phyloP scores from a whole-genome alignment of 345 rosid genomes.

The Arabis alpina region DNA sequence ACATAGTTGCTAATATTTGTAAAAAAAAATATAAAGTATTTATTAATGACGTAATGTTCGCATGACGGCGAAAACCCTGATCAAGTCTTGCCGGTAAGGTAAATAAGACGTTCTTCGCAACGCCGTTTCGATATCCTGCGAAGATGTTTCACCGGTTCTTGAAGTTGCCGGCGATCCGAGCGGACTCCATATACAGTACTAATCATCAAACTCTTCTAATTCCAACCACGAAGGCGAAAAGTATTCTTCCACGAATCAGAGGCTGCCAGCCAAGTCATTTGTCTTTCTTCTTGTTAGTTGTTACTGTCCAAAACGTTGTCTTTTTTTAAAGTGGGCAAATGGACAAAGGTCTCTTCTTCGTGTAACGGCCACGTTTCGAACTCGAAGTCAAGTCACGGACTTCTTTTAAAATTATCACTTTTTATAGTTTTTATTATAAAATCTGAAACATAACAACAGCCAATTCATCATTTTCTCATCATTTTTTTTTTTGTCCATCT shows the following conservation, averaged over 20 bases:
- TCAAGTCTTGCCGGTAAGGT: constrained; percentile 34
- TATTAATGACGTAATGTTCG: constrained; percentile 26
- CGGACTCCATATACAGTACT: constrained; percentile 37
- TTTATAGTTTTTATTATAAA: too few species aligned
- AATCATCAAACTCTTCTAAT: constrained; percentile 47
- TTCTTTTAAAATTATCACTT: too few species aligned
- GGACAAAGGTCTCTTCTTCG: constrained; percentile 8
- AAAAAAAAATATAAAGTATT: too few species aligned
- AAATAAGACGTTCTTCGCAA: constrained; percentile 40
- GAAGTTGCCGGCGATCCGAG: constrained; percentile 19
- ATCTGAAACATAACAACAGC: too few species aligned
- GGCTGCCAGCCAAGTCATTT: constrained; percentile 29
- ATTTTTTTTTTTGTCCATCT: too few species aligned
- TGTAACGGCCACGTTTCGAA: constrained; percentile 44
- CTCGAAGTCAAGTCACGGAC: constrained; percentile 81
- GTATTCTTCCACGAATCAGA: constrained; percentile 36
- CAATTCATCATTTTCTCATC: too few species aligned
- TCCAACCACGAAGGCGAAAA: constrained; percentile 60
- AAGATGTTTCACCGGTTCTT: constrained; percentile 45
- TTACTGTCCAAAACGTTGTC: constrained; percentile 12
- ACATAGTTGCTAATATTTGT: constrained; percentile 33
- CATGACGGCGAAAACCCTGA: constrained; percentile 25
- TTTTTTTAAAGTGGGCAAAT: constrained; percentile 34
- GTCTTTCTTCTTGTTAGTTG: not conserved
- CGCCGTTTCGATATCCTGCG: constrained; percentile 44